These are phyloP conservation scores for Pichia rugopelliculosa DNA, from an alignment of 805 yeast genomes.

Conservation along the genomic window DNA sequence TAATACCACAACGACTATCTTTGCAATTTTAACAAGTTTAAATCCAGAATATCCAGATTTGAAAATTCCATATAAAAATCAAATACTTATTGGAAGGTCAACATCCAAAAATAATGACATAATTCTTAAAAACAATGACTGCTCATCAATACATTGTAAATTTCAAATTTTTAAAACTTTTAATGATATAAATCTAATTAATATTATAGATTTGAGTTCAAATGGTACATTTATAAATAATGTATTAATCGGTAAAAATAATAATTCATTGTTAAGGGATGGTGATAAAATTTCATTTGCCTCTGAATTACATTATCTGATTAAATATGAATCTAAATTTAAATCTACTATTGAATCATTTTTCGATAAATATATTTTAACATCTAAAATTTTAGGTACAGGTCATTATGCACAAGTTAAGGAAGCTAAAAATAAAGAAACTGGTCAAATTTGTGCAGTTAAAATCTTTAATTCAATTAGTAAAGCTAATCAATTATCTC, in stretches of 20 bases:
- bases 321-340: conserved; percentile 16
- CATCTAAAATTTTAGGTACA: conserved; percentile 55
- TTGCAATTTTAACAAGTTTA: conserved; percentile 12
- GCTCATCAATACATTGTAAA: conserved; percentile 60
- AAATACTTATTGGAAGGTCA: conserved; percentile 24
- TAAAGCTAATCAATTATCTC: conserved; percentile 21
- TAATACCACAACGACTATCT: neutral
- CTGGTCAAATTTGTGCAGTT: conserved; percentile 62
- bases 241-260: conserved; percentile 40
- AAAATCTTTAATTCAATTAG: conserved; percentile 52
- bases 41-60: conserved; percentile 7
- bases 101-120: conserved; percentile 41
- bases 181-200: conserved; percentile 33
- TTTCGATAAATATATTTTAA: conserved; percentile 45
- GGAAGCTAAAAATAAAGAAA: conserved; percentile 50
- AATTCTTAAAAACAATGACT: conserved; percentile 38
- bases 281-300: conserved; percentile 61
- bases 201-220: conserved; percentile 49
- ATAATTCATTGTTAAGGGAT: conserved; percentile 43
- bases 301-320: conserved; percentile 25
- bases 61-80: conserved; percentile 1
- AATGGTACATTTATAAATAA: conserved; percentile 68
- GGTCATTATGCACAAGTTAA: conserved; percentile 82
- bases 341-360: conserved; percentile 31
- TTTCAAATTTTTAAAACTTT: conserved; percentile 29